Base-by-base conservation (phyloP, 176 grass and related monocot genomes). In the Saccharum spontaneum region DNA sequence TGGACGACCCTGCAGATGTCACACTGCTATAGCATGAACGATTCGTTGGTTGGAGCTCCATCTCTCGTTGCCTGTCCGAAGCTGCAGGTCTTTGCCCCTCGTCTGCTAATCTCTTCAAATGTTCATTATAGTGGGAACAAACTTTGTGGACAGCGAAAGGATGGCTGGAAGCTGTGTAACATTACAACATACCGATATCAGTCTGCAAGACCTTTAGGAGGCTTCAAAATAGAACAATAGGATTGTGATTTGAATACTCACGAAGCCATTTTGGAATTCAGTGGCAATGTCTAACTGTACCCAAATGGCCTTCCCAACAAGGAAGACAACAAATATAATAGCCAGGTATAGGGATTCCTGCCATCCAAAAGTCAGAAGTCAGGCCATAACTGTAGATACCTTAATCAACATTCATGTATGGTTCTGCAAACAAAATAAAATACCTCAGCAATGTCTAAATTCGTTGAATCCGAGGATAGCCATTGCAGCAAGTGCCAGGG, bases 121-220 rank as follows among this genome's bases (percentile, higher is more conserved):
- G 82, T 96, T 96, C 97, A 99, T 99, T 82, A 99, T 36, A 24
- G 91, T 96, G 12, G 97, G 97, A 81, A 99, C 90, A 79, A 99
- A 99, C 87, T 92, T 99, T 60, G 97, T 91, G 1, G 91, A 99
- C n/a, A 99, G 76, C n/a, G 97, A 96, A 77, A 99, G 90, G 36
- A 99, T 36, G 48, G 84, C 97, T 26, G 93, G 78, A 78, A 99
- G 87, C 97, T 99, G 90, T 31, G 20, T 64, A 63, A 28, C 37
- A 86, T 43, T 5, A 36, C 37, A 85, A 82, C 10, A 79, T 52
- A 82, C 48, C 17, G 8, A 79, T 22, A 57, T 57, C 52, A 61
- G 55, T 43, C 80, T 50, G 33, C 11, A 16, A 48, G 26, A 13
- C 52, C 52, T 62, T 78, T 36, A 18, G 44, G 16, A 20, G 16